phyloP scores from a whole-genome alignment of 2,329 filamentous ascomycete genomes.

The Colletotrichum noveboracense region DNA sequence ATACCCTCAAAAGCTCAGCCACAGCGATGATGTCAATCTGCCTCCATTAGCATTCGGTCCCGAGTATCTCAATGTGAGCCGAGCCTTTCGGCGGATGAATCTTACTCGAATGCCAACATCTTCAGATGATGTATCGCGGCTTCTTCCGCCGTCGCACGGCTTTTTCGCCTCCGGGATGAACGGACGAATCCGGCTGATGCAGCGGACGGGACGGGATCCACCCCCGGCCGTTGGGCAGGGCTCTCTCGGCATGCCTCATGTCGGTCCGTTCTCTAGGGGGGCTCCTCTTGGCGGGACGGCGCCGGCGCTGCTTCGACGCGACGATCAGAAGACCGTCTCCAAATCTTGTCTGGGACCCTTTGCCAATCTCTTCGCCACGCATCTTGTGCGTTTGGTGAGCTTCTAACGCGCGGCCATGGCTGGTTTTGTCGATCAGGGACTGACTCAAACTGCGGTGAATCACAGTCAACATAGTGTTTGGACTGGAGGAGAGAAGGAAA shows the following conservation, averaged over 20 bases:
- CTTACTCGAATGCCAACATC: not conserved
- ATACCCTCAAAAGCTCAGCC: not conserved
- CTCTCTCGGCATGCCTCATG: not conserved
- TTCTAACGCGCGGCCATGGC: not conserved
- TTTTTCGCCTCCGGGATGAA: not conserved
- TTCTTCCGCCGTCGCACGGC: not conserved
- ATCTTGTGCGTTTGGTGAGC: not conserved
- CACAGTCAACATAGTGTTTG: not conserved
- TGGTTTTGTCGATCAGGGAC: not conserved
- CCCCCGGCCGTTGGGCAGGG: not conserved
- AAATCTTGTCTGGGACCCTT: not conserved
- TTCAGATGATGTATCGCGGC: conserved; percentile 12
- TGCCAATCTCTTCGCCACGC: not conserved
- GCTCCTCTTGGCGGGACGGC: conserved; percentile 3
- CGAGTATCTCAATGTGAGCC: not conserved
- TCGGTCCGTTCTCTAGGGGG: not conserved
- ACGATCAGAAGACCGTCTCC: not conserved
- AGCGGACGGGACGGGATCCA: not conserved
- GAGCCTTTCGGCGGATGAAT: not conserved
- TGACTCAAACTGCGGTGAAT: not conserved
- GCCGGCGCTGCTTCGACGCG: not conserved
- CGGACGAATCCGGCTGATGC: not conserved
- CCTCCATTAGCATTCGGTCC: not conserved
- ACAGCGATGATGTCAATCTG: not conserved
- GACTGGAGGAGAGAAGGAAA: not conserved